Evolutionary conservation across 2,329 filamentous ascomycete species (phyloP).

Genomic region (Nakataea oryzae): DNA sequence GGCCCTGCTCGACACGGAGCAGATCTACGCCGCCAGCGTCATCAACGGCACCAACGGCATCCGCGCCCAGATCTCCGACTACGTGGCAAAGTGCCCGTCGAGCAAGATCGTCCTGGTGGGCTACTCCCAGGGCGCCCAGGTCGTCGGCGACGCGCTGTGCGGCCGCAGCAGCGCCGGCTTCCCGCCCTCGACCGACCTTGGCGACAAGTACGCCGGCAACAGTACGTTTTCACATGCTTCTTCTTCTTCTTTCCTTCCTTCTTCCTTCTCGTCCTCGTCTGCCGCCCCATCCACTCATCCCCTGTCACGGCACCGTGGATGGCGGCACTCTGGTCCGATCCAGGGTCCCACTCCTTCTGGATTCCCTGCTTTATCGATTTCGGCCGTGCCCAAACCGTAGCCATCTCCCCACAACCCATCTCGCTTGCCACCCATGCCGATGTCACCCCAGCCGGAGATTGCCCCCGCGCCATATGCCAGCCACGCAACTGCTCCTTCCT

Average conservation of each 20-base stretch:
- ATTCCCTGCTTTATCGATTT: too few species aligned
- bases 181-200: not conserved
- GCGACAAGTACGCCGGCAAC: not conserved
- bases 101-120: conserved; percentile 50
- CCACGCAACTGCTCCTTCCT: too few species aligned
- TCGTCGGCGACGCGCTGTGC: conserved; percentile 18
- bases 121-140: conserved; percentile 42
- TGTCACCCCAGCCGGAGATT: not conserved
- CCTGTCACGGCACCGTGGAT: not conserved
- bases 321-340: not conserved
- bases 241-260: not conserved
- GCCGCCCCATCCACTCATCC: not conserved
- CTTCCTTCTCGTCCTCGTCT: not conserved
- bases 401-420: too few species aligned
- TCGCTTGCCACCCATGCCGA: not conserved
- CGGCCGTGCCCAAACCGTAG: too few species aligned
- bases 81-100: conserved; percentile 45
- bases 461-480: not conserved
- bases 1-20: conserved; percentile 38
- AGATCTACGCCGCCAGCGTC: conserved; percentile 46
- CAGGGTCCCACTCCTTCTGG: not conserved
- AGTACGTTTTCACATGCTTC: not conserved
- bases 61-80: conserved; percentile 38
- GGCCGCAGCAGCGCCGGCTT: conserved; percentile 12
- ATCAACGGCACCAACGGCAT: conserved; percentile 42